Percentiles rank a stretch among this genome's conserved stretches.
phyloP scores from a whole-genome alignment of 805 yeast genomes.

The Teunomyces aglyptinius region DNA sequence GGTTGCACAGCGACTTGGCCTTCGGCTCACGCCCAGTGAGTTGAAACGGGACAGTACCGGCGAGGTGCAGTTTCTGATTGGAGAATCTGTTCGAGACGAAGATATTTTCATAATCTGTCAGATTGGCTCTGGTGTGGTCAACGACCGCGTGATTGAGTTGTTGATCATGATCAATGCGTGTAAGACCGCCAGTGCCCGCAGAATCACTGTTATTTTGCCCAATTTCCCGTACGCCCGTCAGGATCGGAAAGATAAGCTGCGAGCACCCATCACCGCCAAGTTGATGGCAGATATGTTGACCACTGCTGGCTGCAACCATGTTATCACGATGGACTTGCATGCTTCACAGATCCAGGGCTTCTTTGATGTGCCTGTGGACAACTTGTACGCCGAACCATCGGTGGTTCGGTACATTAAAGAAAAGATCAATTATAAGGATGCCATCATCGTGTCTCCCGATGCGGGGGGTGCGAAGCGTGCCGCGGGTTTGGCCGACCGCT shows the following conservation, averaged over 20 bases:
- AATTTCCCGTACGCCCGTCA: slow-evolving; percentile 88
- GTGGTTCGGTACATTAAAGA: slow-evolving; percentile 74
- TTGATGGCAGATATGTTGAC: slow-evolving; percentile 78
- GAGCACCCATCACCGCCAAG: slow-evolving; percentile 86
- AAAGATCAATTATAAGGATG: slow-evolving; percentile 52
- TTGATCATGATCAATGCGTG: slow-evolving; percentile 80
- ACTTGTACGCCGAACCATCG: slow-evolving; percentile 79
- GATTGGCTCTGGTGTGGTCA: slow-evolving; percentile 74
- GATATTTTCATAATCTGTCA: slow-evolving; percentile 79
- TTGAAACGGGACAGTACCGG: slow-evolving; percentile 66
- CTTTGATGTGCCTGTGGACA: slow-evolving; percentile 80
- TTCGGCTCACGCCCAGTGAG: slow-evolving; percentile 59
- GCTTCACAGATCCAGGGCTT: slow-evolving; percentile 91
- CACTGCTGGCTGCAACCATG: slow-evolving; percentile 84
- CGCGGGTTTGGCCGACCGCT: slow-evolving; percentile 77
- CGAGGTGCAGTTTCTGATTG: slow-evolving; percentile 74
- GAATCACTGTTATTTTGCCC: slow-evolving; percentile 80
- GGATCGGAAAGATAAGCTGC: slow-evolving; percentile 78
- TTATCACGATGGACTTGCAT: slow-evolving; percentile 83
- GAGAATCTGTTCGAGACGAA: slow-evolving; percentile 82
- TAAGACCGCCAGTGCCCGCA: slow-evolving; percentile 77
- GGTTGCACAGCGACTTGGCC: slow-evolving; percentile 62
- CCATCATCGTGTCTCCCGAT: slow-evolving; percentile 82
- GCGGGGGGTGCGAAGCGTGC: slow-evolving; percentile 92
- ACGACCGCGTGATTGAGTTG: slow-evolving; percentile 71